Conservation (phyloP, 257 asterid genomes). For the Rubia yunnanensis region DNA sequence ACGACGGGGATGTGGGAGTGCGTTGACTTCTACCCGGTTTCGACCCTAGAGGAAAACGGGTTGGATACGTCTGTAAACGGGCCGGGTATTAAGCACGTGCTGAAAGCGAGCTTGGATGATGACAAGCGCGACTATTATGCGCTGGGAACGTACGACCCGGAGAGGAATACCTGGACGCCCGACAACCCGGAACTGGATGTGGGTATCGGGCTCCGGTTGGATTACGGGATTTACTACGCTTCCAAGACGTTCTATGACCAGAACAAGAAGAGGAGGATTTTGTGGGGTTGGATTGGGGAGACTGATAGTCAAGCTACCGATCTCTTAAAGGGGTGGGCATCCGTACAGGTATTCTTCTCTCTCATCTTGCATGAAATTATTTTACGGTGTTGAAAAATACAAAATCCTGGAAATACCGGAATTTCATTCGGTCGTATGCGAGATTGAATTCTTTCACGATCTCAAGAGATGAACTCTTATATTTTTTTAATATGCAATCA, state of each 20-base stretch:
- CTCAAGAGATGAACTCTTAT: too few relatives aligned
- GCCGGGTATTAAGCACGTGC: conserved; percentile 52
- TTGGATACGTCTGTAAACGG: conserved; percentile 66
- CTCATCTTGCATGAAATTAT: too few relatives aligned
- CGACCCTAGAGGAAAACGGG: conserved; percentile 35
- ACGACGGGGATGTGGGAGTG: conserved; percentile 95
- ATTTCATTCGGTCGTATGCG: too few relatives aligned
- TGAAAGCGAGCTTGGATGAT: conserved; percentile 64
- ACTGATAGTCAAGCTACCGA: conserved; percentile 56
- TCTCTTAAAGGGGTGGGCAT: conserved; percentile 60
- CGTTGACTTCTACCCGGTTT: conserved; percentile 70
- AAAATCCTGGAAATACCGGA: too few relatives aligned
- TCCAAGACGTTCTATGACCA: conserved; percentile 78
- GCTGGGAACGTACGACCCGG: conserved; percentile 52
- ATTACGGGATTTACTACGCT: conserved; percentile 67
- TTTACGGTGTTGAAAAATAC: too few relatives aligned
- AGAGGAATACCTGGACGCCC: conserved; percentile 49
- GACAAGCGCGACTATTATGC: conserved; percentile 56
- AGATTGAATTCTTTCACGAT: too few relatives aligned
- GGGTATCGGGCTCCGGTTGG: conserved; percentile 53
- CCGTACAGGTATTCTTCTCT: conserved; percentile 44
- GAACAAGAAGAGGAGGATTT: conserved; percentile 40
- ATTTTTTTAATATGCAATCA: too few relatives aligned
- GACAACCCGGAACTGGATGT: conserved; percentile 60
- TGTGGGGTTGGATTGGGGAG: conserved; percentile 83